Base-by-base conservation (phyloP, 352 stramenopile species). In the Pythium utonaiense region DNA sequence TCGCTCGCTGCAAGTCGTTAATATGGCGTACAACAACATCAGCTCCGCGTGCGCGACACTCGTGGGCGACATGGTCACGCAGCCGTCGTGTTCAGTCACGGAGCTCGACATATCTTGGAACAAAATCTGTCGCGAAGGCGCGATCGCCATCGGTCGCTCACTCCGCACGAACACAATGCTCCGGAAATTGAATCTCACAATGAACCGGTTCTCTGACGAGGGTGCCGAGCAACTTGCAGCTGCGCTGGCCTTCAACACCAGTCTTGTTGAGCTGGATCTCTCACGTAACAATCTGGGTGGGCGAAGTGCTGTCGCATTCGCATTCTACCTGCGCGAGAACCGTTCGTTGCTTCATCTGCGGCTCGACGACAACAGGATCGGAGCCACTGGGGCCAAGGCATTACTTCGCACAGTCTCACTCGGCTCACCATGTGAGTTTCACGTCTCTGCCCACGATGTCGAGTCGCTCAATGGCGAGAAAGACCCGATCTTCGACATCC, bases 41-140 rank as follows among this genome's bases (percentile, higher is more conserved):
- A 71, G 71, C n/a, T 72, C 83, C 13, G 41, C 57, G 3, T 81
- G 79, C 10, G 82, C 74, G 1, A 49, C 64, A 0, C 63, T 91
- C 14, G 50, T 91, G 0, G 82, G 82, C n/a, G 59, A 77, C 2
- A 91, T 89, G 75, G 48, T 91, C 27, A 80, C 70, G 1, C 73
- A 82, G 30, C 64, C 74, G 2, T 68, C 64, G 12, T 91, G 82
- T 50, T 56, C 53, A 19, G 69, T 91, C 17, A 69, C 49, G 28
- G 69, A 77, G 48, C 55, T 91, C 6, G 69, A 91, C 33, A 57
- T 89, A 1, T 88, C 79, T 9, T 91, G 82, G 82, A 91, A 91
- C 67, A 68, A 74, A 31, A 88, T 91, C 41, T 78, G 82, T 62
- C 67, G 66, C 2, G 54, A 33, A 21, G 82, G 82, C 3, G 79